Percentiles rank a stretch among this genome's conserved stretches.
Conservation (phyloP, 1,284 basidiomycete species). For the Moesziomyces antarcticus region DNA sequence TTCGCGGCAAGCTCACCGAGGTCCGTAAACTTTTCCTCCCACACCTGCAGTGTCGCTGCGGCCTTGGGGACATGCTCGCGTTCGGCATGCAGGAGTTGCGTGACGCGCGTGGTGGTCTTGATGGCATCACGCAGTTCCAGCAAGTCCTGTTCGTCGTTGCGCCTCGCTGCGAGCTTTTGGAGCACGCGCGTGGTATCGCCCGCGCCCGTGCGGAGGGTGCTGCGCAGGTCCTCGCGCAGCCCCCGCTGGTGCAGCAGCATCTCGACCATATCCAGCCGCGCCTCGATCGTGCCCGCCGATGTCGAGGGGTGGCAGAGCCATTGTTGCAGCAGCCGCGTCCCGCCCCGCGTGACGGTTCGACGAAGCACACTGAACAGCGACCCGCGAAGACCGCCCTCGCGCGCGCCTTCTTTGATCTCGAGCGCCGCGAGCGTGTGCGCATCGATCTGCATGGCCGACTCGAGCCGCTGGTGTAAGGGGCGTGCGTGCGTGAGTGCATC, state of each 20-base stretch:
- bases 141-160: constrained; percentile 64
- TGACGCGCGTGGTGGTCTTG: constrained; percentile 27
- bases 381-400: constrained; percentile 56
- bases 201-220: constrained; percentile 35
- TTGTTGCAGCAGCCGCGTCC: constrained; percentile 57
- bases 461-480: constrained; percentile 14
- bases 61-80: not conserved
- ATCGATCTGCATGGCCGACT: constrained; percentile 60
- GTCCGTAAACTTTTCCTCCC: constrained; percentile 28
- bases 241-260: constrained; percentile 38
- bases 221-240: constrained; percentile 55
- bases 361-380: constrained; percentile 58
- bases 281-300: constrained; percentile 42
- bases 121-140: constrained; percentile 63
- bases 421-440: constrained; percentile 62
- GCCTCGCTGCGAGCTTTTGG: constrained; percentile 54
- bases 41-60: constrained; percentile 7
- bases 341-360: constrained; percentile 62
- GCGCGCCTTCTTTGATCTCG: constrained; percentile 51
- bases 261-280: constrained; percentile 55
- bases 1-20: constrained; percentile 39
- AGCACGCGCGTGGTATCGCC: constrained; percentile 62
- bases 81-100: constrained; percentile 21
- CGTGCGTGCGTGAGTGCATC: constrained; percentile 13
- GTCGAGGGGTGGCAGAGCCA: constrained; percentile 63